Base-by-base conservation (phyloP, 768 basidiomycete genomes). In the Vararia minispora region DNA sequence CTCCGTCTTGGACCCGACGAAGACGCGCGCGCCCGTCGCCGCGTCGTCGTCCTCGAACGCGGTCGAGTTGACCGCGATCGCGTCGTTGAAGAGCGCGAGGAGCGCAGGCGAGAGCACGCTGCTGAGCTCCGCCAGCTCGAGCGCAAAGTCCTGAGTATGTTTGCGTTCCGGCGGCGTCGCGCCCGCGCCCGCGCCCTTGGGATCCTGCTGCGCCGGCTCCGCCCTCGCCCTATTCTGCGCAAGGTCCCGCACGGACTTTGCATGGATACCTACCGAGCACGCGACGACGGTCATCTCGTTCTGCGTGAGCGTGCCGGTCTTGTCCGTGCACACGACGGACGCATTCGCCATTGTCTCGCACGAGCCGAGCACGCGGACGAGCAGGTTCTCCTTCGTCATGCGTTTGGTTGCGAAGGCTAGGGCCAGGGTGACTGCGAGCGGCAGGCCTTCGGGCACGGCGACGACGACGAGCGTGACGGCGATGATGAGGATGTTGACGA, bases 261-360 rank as follows among this genome's bases (percentile, higher is more conserved):
- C 88, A 51, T 92, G 81, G 35, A 98, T 76, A 18, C 95, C 95
- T 35, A 98, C 65, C 9, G 90, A 91, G 27, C 92, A 92, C 16
- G 94, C 92, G 35, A 99, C 95, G 46, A 98, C 87, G 8, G 82
- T 77, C 95, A 99, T 99, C 48, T 64, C 64, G 62, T 98, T 98
- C 54, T 88, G 82, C 0, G 95, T 99, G 17, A 99, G 78, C 7
- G 94, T 97, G 26, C 94, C 94, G 2, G 91, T 94, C 64, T 94
- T 92, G 68, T 92, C 90, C 11, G 90, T 92, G 61, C 89, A 91
- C 3, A 97, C 75, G 42, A 97, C 91, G 16, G 85, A 92, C 4
- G 94, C 87, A 50, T 97, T 97, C 16, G 87, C 94, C 94, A 98
- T 98, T 0, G 90, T 98, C 63, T 99, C 95, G 59, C 94, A 98